Evolutionary conservation across 768 basidiomycete species (phyloP), one percentile per base, ranked within the genome.

Genomic region (Tricholoma saponaceum): DNA sequence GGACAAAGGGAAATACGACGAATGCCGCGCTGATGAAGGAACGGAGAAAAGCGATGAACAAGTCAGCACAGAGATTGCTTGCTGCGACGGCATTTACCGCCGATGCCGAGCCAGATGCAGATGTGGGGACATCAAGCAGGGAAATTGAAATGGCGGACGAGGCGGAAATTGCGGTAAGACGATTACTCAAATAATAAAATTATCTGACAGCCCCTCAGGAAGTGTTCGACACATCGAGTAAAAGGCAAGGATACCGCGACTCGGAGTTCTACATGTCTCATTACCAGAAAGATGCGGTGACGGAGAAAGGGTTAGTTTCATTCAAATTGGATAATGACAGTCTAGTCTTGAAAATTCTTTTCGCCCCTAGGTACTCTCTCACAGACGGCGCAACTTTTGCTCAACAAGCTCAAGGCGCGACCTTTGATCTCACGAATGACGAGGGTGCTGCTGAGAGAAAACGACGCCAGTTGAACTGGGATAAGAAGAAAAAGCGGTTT

Each of bases 401-500:
- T 26, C 86, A 87, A 63, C 94, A 96, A 76, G 93, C 93, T 4
- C 81, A 81, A 20, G 81, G 81, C 26, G 86, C 85, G 7, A 81
- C 89, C 0, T 92, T 98, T 60, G 95, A 97, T 70, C 80, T 98
- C 25, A 76, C 83, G 2, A 86, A 85, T 13, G 92, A 98, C 64
- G 90, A 93, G 47, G 86, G 81, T 7, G 70, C 79, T 10, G 78
- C 80, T 9, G 76, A 80, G 20, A 79, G 83, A 32, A 81, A 83
- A 52, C 84, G 80, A 56, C 81, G 82, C 37, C 88, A 86, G 54
- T 68, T 92, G 66, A 87, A 79, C 26, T 99, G 97, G 97, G 95
- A 98, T 73, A 91, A 92, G 67, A 95, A 95, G 75, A 95, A 92
- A 75, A 97, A 97, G 70, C 92, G 89, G 66, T 97, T 97, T 62